These are phyloP conservation scores for Volvox reticuliferus DNA, from an alignment of 139 green algal genomes.

Conservation along the genomic window DNA sequence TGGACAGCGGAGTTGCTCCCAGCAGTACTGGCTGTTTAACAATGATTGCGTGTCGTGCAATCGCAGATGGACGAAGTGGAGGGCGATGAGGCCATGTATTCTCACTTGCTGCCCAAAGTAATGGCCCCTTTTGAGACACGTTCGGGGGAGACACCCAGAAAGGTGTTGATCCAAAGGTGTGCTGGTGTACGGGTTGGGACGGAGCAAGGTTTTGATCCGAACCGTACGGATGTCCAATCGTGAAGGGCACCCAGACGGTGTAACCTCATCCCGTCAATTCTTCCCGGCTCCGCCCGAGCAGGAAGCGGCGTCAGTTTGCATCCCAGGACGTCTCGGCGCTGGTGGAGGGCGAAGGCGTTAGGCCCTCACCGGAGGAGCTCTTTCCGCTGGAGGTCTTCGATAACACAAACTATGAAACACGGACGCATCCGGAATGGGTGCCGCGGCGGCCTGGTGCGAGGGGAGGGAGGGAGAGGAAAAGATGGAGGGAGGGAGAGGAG, in stretches of 20 bases:
- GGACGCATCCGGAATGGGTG: constrained; percentile 73
- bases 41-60: neutral
- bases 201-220: neutral
- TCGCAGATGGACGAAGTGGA: constrained; percentile 44
- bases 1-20: too few relatives aligned
- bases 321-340: constrained; percentile 69
- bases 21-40: neutral
- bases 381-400: constrained; percentile 79
- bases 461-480: neutral
- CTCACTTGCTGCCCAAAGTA: constrained; percentile 75
- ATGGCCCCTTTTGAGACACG: constrained; percentile 73
- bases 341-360: constrained; percentile 56
- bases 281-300: constrained; percentile 3
- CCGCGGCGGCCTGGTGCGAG: constrained; percentile 57
- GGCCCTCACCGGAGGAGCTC: neutral
- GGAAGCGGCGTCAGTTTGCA: constrained; percentile 77
- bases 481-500: too few relatives aligned
- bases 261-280: too few relatives aligned
- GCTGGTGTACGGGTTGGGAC: neutral
- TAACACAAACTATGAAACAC: constrained; percentile 76
- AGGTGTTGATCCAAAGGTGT: constrained; percentile 79
- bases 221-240: too few relatives aligned
- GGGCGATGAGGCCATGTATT: constrained; percentile 44
- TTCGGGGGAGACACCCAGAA: constrained; percentile 69
- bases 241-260: too few relatives aligned